Evolutionary conservation across 257 asterid genomes (phyloP).

Genomic region (Plantago elongata): DNA sequence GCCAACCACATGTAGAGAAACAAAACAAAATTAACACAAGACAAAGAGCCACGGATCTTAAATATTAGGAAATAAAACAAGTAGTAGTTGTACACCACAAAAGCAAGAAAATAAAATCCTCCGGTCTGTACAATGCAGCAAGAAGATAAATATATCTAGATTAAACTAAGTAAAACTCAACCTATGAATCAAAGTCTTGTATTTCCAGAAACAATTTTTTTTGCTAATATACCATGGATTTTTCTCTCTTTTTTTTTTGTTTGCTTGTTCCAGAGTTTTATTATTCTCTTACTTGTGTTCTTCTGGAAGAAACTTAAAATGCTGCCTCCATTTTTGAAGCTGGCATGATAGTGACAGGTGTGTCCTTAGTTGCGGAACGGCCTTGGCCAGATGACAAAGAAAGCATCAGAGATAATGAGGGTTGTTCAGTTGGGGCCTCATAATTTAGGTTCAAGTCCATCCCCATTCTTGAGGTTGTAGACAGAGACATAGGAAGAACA

Average conservation of each 20-base stretch:
- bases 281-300: conserved; percentile 16
- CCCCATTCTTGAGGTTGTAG: conserved; percentile 26
- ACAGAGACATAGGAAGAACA: conserved; percentile 26
- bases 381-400: conserved; percentile 51
- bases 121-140: conserved; percentile 51
- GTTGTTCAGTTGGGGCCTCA: conserved; percentile 32
- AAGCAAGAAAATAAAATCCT: conserved; percentile 43
- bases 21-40: neutral
- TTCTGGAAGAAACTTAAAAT: conserved; percentile 45
- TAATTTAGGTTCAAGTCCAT: conserved; percentile 43
- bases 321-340: conserved; percentile 47
- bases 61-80: conserved; percentile 31
- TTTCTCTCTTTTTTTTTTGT: neutral
- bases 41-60: conserved; percentile 23
- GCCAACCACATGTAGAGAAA: conserved; percentile 24
- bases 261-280: conserved; percentile 19
- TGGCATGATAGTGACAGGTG: conserved; percentile 30
- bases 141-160: conserved; percentile 24
- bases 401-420: conserved; percentile 51
- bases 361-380: conserved; percentile 37
- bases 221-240: conserved; percentile 22
- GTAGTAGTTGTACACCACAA: conserved; percentile 31
- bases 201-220: conserved; percentile 16
- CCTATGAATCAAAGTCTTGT: conserved; percentile 28
- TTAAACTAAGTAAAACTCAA: conserved; percentile 28